These are phyloP conservation scores for Eragrostis tef DNA, from an alignment of 202 grass and related monocot genomes.

Conservation along the genomic window DNA sequence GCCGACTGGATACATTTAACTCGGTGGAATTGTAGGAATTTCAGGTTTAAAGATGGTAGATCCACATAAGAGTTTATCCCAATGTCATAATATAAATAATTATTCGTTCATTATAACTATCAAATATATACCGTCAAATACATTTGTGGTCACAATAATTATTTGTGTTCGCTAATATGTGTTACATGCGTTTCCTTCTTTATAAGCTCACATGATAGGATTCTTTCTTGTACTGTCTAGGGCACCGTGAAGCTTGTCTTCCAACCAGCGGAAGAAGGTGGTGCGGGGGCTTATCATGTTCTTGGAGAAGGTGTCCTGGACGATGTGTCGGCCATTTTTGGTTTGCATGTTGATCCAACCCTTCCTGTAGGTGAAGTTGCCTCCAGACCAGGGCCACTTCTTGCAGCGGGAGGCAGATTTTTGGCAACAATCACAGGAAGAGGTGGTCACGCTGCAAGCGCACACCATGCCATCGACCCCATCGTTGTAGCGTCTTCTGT, in stretches of 20 bases:
- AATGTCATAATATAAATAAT: no score
- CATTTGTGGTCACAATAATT: not conserved
- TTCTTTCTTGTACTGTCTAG: constrained; percentile 23
- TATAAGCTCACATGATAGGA: not conserved
- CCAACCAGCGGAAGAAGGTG: constrained; percentile 70
- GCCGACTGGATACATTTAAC: no score
- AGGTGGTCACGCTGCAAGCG: constrained; percentile 54
- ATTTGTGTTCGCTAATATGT: not conserved
- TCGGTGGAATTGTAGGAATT: not conserved
- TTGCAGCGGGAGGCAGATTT: constrained; percentile 55
- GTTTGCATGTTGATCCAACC: constrained; percentile 50
- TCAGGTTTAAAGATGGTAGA: not conserved
- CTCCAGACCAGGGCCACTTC: constrained; percentile 49
- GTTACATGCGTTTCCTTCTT: not conserved
- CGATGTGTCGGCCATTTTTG: constrained; percentile 53
- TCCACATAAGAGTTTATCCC: not conserved
- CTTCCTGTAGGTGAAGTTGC: constrained; percentile 35
- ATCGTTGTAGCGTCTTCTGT: constrained; percentile 49
- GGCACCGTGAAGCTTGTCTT: constrained; percentile 78
- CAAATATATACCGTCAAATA: not conserved
- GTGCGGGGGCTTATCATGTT: constrained; percentile 58
- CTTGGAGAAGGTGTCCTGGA: constrained; percentile 55
- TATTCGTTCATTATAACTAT: no score
- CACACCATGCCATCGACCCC: constrained; percentile 57
- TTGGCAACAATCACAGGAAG: constrained; percentile 55